Conservation (phyloP, 2,329 filamentous ascomycete genomes). For the Colletotrichum higginsianum region DNA sequence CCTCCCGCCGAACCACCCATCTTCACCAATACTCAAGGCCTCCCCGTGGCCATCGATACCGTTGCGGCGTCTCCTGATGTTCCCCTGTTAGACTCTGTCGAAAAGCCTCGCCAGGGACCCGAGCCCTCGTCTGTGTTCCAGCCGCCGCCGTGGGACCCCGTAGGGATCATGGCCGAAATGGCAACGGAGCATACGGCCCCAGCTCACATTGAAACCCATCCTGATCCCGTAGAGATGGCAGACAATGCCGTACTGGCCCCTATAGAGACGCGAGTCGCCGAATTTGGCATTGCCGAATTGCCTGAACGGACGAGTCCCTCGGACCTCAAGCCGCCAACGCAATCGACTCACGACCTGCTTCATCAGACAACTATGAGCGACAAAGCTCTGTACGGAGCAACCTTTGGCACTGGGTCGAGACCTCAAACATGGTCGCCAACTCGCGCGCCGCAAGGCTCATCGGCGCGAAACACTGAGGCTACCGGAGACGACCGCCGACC, state of each 20-base stretch:
- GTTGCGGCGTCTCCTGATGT: constrained; percentile 38
- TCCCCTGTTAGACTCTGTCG: constrained; percentile 54
- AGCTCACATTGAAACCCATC: constrained; percentile 59
- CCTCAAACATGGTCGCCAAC: constrained; percentile 23
- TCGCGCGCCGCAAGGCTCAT: background rate
- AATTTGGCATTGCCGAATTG: constrained; percentile 56
- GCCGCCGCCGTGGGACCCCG: constrained; percentile 52
- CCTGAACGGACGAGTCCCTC: constrained; percentile 52
- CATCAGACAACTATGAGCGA: constrained; percentile 42
- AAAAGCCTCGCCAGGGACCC: constrained; percentile 52
- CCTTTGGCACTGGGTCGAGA: constrained; percentile 40
- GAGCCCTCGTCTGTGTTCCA: constrained; percentile 48
- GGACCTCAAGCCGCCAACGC: constrained; percentile 43
- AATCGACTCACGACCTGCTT: constrained; percentile 32
- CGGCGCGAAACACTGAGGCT: background rate
- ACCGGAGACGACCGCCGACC: background rate
- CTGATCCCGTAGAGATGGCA: constrained; percentile 62
- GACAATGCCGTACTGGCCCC: constrained; percentile 56
- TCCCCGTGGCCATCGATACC: background rate
- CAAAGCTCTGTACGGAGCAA: constrained; percentile 38
- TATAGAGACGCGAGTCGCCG: constrained; percentile 49
- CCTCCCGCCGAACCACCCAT: background rate
- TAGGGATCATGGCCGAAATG: constrained; percentile 65
- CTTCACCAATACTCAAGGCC: constrained; percentile 1
- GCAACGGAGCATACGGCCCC: constrained; percentile 58